Evolutionary conservation across 2,329 filamentous ascomycete species (phyloP).

Genomic region (Chaetomium olivaceum): DNA sequence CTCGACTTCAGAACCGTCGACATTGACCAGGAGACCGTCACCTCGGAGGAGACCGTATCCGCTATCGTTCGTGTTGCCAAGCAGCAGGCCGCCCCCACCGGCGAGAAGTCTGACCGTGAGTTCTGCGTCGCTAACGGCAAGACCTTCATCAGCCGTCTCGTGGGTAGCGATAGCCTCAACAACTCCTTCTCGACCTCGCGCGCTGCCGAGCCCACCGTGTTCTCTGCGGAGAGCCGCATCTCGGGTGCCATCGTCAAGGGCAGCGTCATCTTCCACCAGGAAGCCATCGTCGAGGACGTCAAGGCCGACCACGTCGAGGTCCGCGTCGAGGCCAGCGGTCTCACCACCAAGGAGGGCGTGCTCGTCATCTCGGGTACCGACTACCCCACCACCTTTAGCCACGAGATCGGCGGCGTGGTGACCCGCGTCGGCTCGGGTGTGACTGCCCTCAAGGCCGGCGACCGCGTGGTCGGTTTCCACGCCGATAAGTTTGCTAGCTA

Average conservation of each 20-base stretch:
- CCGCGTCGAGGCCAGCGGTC: not conserved
- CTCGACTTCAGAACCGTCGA: not conserved
- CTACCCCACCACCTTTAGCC: constrained; percentile 23
- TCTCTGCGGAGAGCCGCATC: not conserved
- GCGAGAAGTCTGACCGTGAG: not conserved
- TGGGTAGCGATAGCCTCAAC: not conserved
- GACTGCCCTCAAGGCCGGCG: constrained; percentile 28
- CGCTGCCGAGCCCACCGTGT: not conserved
- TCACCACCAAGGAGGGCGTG: not conserved
- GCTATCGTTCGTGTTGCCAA: not conserved
- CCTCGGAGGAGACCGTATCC: not conserved
- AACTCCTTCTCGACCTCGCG: not conserved
- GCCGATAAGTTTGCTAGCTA: constrained; percentile 29
- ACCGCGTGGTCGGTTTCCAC: constrained; percentile 34
- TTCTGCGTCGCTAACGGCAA: not conserved
- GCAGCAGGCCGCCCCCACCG: not conserved
- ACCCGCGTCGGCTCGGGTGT: constrained; percentile 29
- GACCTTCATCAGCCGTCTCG: constrained; percentile 3
- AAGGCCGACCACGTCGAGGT: not conserved
- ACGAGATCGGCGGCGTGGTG: constrained; percentile 28
- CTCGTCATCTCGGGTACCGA: not conserved
- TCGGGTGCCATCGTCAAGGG: not conserved
- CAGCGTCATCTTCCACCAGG: not conserved
- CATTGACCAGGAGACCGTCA: not conserved
- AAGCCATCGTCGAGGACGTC: not conserved